Evolutionary conservation across 139 green algal genomes (phyloP).

Genomic region (Desmodesmus armatus): DNA sequence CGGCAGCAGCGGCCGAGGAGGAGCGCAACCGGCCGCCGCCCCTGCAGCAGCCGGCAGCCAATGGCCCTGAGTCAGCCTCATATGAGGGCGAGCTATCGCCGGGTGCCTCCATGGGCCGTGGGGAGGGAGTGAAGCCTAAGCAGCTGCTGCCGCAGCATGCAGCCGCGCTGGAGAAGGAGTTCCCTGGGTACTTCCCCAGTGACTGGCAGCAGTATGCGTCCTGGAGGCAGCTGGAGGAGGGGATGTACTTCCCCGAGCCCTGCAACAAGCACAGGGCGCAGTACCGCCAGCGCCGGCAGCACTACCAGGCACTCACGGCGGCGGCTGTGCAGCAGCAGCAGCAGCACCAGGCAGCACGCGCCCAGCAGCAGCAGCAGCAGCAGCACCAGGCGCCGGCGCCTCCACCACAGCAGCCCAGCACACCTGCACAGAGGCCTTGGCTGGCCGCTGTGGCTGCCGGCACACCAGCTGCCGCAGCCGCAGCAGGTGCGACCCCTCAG

Average conservation of each 20-base stretch:
- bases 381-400: background rate
- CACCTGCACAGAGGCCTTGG: background rate
- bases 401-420: background rate
- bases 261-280: conserved; percentile 28
- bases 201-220: conserved; percentile 37
- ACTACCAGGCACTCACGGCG: conserved; percentile 25
- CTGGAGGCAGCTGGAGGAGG: conserved; percentile 23
- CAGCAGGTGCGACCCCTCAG: background rate
- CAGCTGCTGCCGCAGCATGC: conserved; percentile 36
- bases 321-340: no score
- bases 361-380: background rate
- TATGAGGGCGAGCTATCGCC: background rate
- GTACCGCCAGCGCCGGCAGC: conserved; percentile 41
- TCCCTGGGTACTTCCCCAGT: conserved; percentile 35
- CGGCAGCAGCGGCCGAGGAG: background rate
- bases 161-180: conserved; percentile 18
- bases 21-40: no score
- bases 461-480: no score
- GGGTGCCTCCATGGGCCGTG: background rate
- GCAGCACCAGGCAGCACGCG: background rate
- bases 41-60: background rate
- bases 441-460: background rate
- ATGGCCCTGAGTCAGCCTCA: background rate
- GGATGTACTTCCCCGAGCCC: conserved; percentile 27
- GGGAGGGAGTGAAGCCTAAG: conserved; percentile 17